These are phyloP conservation scores for Arabis alpina DNA, from an alignment of 345 rosid genomes.

Conservation along the genomic window DNA sequence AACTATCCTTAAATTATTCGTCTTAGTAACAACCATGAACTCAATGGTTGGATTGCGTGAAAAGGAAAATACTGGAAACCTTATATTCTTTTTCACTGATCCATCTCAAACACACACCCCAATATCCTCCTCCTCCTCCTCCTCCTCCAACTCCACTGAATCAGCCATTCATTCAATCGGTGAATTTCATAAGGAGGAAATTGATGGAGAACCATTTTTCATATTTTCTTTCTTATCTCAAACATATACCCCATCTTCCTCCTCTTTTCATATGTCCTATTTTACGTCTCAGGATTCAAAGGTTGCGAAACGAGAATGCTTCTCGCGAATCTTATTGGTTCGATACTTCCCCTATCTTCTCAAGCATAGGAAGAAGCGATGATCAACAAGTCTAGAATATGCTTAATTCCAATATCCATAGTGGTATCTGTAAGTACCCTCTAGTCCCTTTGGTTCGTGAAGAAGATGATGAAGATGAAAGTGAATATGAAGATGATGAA, in stretches of 20 bases:
- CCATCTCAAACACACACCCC: too few species aligned
- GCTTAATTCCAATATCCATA: too few species aligned
- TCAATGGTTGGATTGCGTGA: too few species aligned
- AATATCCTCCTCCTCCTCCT: too few species aligned
- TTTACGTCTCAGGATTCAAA: not conserved
- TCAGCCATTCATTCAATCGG: not conserved
- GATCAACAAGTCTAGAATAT: not conserved
- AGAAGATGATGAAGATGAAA: too few species aligned
- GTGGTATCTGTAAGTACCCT: not conserved
- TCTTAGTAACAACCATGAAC: too few species aligned
- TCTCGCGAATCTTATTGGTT: not conserved
- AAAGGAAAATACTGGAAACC: too few species aligned
- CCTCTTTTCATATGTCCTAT: not conserved
- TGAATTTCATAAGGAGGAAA: not conserved
- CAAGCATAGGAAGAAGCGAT: not conserved
- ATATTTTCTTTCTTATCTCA: not conserved
- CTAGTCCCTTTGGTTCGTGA: not conserved
- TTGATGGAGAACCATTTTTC: not conserved
- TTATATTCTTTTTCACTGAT: too few species aligned
- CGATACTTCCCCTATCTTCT: not conserved
- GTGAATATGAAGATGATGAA: too few species aligned
- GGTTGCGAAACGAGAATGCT: not conserved
- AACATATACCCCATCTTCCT: not conserved
- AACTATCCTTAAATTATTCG: too few species aligned
- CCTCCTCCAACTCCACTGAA: too few species aligned